Evolutionary conservation across 192 early-diverging fungal genomes (phyloP), one percentile per base, ranked within the genome.

Genomic region (Radiomyces spectabilis): DNA sequence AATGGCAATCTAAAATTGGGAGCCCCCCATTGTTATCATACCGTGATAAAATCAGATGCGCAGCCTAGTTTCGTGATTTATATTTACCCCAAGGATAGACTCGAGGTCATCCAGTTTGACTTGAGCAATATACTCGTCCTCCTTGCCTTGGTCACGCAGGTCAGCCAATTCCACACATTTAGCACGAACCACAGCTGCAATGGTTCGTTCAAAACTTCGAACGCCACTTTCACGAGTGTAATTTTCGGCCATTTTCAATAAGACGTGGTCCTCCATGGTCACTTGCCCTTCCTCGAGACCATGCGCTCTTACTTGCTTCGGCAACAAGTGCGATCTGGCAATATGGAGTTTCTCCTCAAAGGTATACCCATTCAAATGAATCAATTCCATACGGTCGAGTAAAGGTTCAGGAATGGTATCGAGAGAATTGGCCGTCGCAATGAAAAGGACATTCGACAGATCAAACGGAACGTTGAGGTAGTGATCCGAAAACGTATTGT

Each of bases 181-280:
- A 5, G 77, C 63, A 24, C 90, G 77, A 29, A 84, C 84, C 16
- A 93, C 67, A 3, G 81, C 57, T 18, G 79, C 91, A 41, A 93
- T 76, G 24, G 82, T 77, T 25, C 86, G 73, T 50, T 93, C 82
- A 10, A 93, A 56, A 39, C 73, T 82, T 41, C 91, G 79, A 1
- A 93, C 91, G 6, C 91, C 91, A 34, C 81, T 82, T 63, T 93
- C 91, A 13, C 91, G 78, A 16, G 86, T 88, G 66, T 89, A 93
- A 2, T 77, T 78, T 3, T 76, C 83, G 5, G 81, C 80, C 18
- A 91, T 74, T 40, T 77, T 82, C 19, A 80, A 43, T 0, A 93
- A 38, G 0, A 79, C 76, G 12, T 75, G 73, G 41, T 86, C 74
- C 1, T 62, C 53, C 18, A 91, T 72, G 6, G 56, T 51, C 0